Base-by-base conservation (phyloP, 345 rosid species). In the Geranium brycei region DNA sequence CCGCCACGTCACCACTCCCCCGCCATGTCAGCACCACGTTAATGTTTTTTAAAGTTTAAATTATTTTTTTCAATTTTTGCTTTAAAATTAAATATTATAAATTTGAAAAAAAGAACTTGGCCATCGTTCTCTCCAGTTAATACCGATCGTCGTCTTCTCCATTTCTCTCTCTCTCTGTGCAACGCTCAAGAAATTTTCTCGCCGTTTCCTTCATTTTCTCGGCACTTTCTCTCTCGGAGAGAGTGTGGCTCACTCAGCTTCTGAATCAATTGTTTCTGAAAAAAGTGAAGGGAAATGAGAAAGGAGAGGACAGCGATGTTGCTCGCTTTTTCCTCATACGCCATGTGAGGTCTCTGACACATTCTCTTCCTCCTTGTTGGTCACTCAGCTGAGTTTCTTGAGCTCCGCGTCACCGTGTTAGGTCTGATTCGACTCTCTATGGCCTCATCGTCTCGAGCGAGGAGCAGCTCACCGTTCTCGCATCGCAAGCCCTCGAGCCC, bases 401-500 rank as follows among this genome's bases (percentile, higher is more conserved):
- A 10, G 13, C 57, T 59, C 31, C 31, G 53, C 38, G 28, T 23
- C 28, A 23, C 28, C 28, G 28, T 40, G 28, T 40, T 65, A 63
- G 70, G 69, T 64, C 57, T 70, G 60, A 51, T 7, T 58, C 18
- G 66, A 12, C 61, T 57, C 74, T 70, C 71, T 51, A 81, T 88
- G 91, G 85, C 96, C 56, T 88, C 95, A 14, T 88, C 93, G 47
- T 91, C 96, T 1, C 84, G 86, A 69, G 86, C 87, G n/a, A 75
- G 97, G 38, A 88, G 95, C 78, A 84, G 85, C 73, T 91, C 97
- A 14, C 96, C 97, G 1, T 86, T 91, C 74, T 88, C 92, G 12
- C 55, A 84, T 65, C 80, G 84, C 60, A 87, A 90, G 72, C 85
- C 99, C 0, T 65, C 87, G 51, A 88, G 85, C 55, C 92, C 99